phyloP scores from a whole-genome alignment of 805 yeast species.

The Candida xyloterini region DNA sequence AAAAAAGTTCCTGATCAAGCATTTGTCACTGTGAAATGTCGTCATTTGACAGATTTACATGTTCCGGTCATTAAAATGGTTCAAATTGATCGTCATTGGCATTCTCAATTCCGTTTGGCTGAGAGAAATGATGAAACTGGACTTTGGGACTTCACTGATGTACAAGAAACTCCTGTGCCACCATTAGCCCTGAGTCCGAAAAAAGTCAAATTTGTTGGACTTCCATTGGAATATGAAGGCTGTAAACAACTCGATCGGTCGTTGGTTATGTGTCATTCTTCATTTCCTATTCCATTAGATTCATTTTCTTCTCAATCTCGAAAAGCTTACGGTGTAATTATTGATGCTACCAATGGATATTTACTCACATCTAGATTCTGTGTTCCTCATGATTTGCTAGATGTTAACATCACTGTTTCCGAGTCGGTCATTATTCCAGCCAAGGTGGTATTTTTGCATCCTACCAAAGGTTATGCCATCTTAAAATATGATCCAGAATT shows the following conservation, averaged over 20 bases:
- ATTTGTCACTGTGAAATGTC: constrained; percentile 65
- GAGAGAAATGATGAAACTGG: constrained; percentile 55
- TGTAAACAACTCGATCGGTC: constrained; percentile 60
- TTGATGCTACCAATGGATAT: constrained; percentile 78
- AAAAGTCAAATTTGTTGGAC: constrained; percentile 65
- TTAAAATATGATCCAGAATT: constrained; percentile 76
- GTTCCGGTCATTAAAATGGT: constrained; percentile 64
- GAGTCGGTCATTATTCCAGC: constrained; percentile 82
- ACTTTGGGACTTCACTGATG: constrained; percentile 49
- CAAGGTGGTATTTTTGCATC: constrained; percentile 78
- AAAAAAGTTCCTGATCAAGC: constrained; percentile 70
- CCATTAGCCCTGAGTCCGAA: constrained; percentile 52
- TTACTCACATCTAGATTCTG: constrained; percentile 73
- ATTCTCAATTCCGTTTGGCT: constrained; percentile 65
- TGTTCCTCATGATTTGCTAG: constrained; percentile 81
- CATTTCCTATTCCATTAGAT: constrained; percentile 70
- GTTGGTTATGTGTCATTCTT: constrained; percentile 66
- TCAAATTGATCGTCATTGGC: constrained; percentile 84
- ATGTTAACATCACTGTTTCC: constrained; percentile 75
- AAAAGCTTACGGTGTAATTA: constrained; percentile 71
- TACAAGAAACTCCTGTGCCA: constrained; percentile 62
- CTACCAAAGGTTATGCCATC: constrained; percentile 81
- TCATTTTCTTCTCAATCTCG: constrained; percentile 63
- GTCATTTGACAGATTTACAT: constrained; percentile 80
- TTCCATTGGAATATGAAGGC: constrained; percentile 55